These are phyloP conservation scores for Coccomyxa subellipsoidea DNA, from an alignment of 163 green algal species.

Conservation along the genomic window DNA sequence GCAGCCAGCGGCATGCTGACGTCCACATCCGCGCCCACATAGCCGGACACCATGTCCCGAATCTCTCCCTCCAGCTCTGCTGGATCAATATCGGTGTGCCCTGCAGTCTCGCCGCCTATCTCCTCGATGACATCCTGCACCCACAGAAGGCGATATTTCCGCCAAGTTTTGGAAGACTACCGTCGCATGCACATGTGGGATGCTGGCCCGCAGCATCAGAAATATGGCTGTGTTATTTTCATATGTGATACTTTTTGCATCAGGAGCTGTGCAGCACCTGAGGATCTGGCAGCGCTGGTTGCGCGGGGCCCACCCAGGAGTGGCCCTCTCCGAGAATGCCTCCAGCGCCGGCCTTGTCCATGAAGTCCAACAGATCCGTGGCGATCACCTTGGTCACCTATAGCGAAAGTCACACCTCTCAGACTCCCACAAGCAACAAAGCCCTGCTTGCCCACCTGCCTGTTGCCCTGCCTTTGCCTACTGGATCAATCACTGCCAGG, in stretches of 20 bases:
- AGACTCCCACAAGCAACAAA: not conserved
- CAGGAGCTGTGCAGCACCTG: not conserved
- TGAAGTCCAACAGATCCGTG: slow-evolving; percentile 14
- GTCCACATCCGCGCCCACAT: slow-evolving; percentile 2
- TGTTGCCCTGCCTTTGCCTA: no score
- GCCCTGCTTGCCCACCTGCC: not conserved
- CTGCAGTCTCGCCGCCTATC: not conserved
- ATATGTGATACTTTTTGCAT: no score
- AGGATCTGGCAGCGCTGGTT: not conserved
- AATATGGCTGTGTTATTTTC: no score
- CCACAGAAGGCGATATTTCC: no score
- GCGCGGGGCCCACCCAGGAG: slow-evolving; percentile 23
- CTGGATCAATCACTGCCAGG: no score
- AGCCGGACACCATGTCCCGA: slow-evolving; percentile 12
- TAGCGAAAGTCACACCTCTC: not conserved
- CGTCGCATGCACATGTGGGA: no score
- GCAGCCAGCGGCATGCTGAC: slow-evolving; percentile 22
- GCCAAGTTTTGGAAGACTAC: no score
- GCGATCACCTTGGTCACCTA: slow-evolving; percentile 23
- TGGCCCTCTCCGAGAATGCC: slow-evolving; percentile 24
- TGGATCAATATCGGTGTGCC: not conserved
- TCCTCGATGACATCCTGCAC: not conserved
- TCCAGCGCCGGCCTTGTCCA: slow-evolving; percentile 2
- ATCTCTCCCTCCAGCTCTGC: slow-evolving; percentile 2
- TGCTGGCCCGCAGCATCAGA: no score